phyloP scores from a whole-genome alignment of 805 yeast genomes.

The Ogataea pignaliae region DNA sequence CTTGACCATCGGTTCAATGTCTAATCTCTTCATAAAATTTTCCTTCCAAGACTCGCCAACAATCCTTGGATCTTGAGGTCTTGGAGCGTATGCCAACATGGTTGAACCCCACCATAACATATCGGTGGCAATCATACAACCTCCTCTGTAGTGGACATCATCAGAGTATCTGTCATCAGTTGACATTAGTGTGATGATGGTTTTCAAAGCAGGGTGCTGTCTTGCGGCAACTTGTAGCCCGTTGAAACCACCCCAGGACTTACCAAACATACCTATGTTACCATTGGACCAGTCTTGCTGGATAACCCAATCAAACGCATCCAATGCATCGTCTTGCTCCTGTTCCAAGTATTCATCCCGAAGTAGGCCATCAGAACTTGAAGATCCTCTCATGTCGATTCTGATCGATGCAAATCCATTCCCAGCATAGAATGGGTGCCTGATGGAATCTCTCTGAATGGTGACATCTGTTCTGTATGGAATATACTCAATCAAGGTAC shows the following conservation, averaged over 20 bases:
- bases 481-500: constrained; percentile 39
- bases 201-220: constrained; percentile 42
- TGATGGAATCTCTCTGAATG: constrained; percentile 38
- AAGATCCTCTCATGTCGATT: constrained; percentile 44
- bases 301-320: constrained; percentile 39
- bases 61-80: constrained; percentile 42
- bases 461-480: constrained; percentile 45
- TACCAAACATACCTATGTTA: constrained; percentile 43
- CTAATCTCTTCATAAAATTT: constrained; percentile 38
- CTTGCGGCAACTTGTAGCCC: constrained; percentile 42
- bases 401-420: constrained; percentile 41
- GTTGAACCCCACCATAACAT: constrained; percentile 51
- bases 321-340: constrained; percentile 42
- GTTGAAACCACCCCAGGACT: constrained; percentile 48
- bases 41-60: constrained; percentile 37
- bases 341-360: constrained; percentile 38
- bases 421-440: constrained; percentile 45
- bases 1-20: constrained; percentile 36
- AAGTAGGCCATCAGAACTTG: constrained; percentile 39
- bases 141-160: constrained; percentile 48
- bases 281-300: constrained; percentile 42
- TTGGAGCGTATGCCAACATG: constrained; percentile 39
- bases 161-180: constrained; percentile 45
- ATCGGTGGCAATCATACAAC: constrained; percentile 39
- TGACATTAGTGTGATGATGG: constrained; percentile 40